Percentiles rank a stretch among this genome's conserved stretches.
These are phyloP conservation scores for Populus hybrid DNA, from an alignment of 441 rosid species.

Conservation along the genomic window DNA sequence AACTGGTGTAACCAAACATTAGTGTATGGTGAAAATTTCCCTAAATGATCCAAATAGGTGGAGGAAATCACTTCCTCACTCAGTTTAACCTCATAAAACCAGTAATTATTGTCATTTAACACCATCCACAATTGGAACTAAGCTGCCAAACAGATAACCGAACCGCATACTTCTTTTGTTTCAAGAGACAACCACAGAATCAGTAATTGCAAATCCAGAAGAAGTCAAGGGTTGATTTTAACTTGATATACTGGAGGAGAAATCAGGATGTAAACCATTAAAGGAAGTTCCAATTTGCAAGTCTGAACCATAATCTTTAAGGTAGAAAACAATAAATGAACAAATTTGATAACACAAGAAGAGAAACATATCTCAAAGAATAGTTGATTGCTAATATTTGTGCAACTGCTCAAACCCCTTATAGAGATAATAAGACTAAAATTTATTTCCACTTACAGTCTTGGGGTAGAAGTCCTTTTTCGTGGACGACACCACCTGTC, in stretches of 20 bases:
- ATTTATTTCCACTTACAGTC: conserved; percentile 50
- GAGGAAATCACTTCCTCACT: background rate
- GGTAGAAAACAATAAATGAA: background rate
- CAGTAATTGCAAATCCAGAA: conserved; percentile 2
- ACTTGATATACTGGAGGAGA: background rate
- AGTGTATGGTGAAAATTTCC: background rate
- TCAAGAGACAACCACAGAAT: background rate
- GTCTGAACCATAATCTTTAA: background rate
- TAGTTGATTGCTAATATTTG: background rate
- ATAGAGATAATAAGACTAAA: background rate
- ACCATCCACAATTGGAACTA: background rate
- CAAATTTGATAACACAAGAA: conserved; percentile 1
- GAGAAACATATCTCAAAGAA: background rate
- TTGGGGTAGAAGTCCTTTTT: conserved; percentile 89
- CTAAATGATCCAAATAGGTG: background rate
- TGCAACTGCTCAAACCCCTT: background rate
- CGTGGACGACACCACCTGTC: conserved; percentile 90
- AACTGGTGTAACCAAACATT: background rate
- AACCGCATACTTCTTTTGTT: background rate
- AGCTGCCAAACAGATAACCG: background rate
- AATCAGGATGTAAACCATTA: background rate
- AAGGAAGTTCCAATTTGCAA: background rate
- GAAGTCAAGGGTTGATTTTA: conserved; percentile 2
- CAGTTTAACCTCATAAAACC: background rate
- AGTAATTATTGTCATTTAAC: no score